Evolutionary conservation across 331 rosid genomes (phyloP), one percentile per base, ranked within the genome.

Genomic region (Quercus tomentella): DNA sequence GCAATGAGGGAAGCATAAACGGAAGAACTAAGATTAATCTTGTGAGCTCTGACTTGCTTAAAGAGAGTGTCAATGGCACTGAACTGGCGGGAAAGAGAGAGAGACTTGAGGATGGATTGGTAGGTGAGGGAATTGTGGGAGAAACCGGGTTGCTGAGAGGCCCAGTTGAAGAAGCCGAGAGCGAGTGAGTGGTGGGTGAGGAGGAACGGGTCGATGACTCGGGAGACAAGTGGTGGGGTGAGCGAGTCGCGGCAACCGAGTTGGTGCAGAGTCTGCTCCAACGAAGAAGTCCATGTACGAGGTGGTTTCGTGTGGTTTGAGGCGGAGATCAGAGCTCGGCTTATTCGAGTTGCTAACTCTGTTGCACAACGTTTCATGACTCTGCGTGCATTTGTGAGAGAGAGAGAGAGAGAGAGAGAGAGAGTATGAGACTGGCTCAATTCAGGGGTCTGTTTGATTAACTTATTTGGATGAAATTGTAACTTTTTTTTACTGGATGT

Each of bases 121-220:
- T 85, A 95, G 76, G 97, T 82, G 28, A 60, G 10, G 6, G 93
- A 72, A 14, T 86, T 83, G 88, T 95, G 99, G 14, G 79, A 15
- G 81, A 91, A 95, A 9, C 88, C 84, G 2, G 98, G 99, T 54
- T 90, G 97, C 77, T 95, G 97, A 57, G 99, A 88, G 74, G 92
- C 96, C 97, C 99, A 95, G 75, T 90, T 85, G 92, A 95, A 95
- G 91, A 95, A 93, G 41, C 99, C 97, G 22, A 95, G 87, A 17
- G 99, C 92, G 49, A 95, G 97, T 0, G 94, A 90, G 66, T 89
- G 92, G 86, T 95, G 98, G 49, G 30, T 9, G 57, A 93, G 90
- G 41, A 95, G 99, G 75, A 85, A 88, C 22, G 99, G 98, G 65
- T 95, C 97, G 83, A 95, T 95, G 25, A 93, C 92, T 52, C 83